These are phyloP conservation scores for Rhizophlyctis rosea DNA, from an alignment of 192 early-diverging fungal species.

Conservation along the genomic window DNA sequence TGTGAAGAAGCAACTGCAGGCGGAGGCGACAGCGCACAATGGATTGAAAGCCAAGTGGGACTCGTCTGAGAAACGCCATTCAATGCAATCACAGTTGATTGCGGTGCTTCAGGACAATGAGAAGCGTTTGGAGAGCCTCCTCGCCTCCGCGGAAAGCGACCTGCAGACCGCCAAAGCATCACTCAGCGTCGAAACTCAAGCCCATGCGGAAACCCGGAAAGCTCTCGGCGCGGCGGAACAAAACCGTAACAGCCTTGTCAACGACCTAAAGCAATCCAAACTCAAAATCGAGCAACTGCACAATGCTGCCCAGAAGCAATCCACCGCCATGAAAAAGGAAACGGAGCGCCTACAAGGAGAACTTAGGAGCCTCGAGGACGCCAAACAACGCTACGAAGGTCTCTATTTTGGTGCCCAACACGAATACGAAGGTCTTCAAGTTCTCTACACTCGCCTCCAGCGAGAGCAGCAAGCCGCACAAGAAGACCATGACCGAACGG, in stretches of 20 bases:
- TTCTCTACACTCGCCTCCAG: neutral
- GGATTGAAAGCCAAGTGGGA: constrained; percentile 13
- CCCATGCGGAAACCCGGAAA: neutral
- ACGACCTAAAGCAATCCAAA: neutral
- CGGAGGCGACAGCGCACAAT: constrained; percentile 12
- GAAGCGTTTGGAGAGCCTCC: constrained; percentile 9
- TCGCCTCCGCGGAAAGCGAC: neutral
- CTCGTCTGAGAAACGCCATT: neutral
- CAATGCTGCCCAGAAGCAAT: neutral
- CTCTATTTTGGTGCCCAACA: neutral
- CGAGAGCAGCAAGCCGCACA: neutral
- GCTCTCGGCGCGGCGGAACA: neutral
- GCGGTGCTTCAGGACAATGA: constrained; percentile 5
- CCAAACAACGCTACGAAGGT: neutral
- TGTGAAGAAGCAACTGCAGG: constrained; percentile 9
- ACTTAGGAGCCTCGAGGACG: neutral
- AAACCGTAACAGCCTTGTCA: neutral
- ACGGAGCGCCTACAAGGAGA: neutral
- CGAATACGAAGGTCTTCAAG: neutral
- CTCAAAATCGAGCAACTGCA: neutral
- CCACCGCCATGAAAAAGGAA: neutral
- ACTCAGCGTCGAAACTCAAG: neutral
- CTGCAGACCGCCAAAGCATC: neutral
- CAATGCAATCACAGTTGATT: constrained; percentile 3
- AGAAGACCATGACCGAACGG: neutral